These are phyloP conservation scores for Diaporthe australafricana DNA, from an alignment of 2,329 filamentous ascomycete species.

Conservation along the genomic window DNA sequence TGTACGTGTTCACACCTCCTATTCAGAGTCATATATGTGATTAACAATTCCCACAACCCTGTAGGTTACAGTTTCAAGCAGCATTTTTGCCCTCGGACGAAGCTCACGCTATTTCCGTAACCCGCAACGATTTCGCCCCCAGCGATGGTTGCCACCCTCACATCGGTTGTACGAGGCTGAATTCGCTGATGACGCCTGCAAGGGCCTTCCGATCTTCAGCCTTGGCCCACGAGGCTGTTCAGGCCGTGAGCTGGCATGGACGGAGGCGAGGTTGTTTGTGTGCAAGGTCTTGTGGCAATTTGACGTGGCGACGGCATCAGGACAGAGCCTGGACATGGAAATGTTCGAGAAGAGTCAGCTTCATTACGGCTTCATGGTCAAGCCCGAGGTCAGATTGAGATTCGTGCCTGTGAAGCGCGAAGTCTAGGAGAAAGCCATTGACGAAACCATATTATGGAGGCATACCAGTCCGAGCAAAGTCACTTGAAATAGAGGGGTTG, in stretches of 20 bases:
- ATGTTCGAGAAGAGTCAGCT: not conserved
- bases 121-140: slow-evolving; percentile 7
- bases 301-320: not conserved
- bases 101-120: slow-evolving; percentile 11
- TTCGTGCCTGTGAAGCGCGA: not conserved
- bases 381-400: not conserved
- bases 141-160: not conserved
- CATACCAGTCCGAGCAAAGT: too few relatives aligned
- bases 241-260: slow-evolving; percentile 19
- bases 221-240: slow-evolving; percentile 3
- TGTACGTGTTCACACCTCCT: not conserved
- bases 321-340: not conserved
- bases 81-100: not conserved
- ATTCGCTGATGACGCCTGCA: not conserved
- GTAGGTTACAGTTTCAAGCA: not conserved
- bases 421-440: too few relatives aligned
- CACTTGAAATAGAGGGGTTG: too few relatives aligned
- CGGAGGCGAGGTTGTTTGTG: not conserved
- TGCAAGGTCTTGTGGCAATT: slow-evolving; percentile 13
- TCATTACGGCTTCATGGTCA: slow-evolving; percentile 8
- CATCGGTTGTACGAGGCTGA: not conserved
- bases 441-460: too few relatives aligned
- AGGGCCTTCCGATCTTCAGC: not conserved
- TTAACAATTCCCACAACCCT: too few relatives aligned
- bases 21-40: too few relatives aligned